Evolutionary conservation across 306 rosid genomes (phyloP).

Genomic region (Oxytropis ochrocephala): DNA sequence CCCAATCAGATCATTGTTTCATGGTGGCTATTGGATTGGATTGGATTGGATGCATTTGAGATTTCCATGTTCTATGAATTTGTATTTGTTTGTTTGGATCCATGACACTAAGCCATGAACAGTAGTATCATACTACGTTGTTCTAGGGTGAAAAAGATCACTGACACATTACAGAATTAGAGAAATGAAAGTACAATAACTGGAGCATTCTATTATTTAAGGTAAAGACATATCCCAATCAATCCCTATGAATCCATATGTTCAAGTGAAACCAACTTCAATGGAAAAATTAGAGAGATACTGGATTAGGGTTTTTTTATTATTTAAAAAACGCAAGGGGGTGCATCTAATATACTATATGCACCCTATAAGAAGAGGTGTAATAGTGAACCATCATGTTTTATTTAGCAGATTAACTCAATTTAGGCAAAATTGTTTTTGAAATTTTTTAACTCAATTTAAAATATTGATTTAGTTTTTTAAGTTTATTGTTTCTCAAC

Average conservation of each 20-base stretch:
- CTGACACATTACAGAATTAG: not conserved
- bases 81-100: not conserved
- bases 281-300: too few relatives aligned
- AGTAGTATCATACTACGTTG: not conserved
- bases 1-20: constrained; percentile 26
- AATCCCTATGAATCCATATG: not conserved
- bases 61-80: constrained; percentile 11
- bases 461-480: too few relatives aligned
- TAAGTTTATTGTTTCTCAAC: too few relatives aligned
- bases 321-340: too few relatives aligned
- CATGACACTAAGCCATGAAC: not conserved
- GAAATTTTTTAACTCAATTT: too few relatives aligned
- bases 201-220: not conserved
- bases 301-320: too few relatives aligned
- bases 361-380: too few relatives aligned
- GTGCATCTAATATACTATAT: too few relatives aligned
- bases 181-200: not conserved
- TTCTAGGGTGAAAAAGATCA: not conserved
- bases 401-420: too few relatives aligned
- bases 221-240: not conserved
- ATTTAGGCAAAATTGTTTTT: too few relatives aligned
- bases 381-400: too few relatives aligned
- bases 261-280: not conserved
- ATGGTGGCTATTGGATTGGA: not conserved
- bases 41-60: constrained; percentile 21